phyloP scores from a whole-genome alignment of 495 filamentous ascomycete genomes.

The Aspergillus taichungensis region DNA sequence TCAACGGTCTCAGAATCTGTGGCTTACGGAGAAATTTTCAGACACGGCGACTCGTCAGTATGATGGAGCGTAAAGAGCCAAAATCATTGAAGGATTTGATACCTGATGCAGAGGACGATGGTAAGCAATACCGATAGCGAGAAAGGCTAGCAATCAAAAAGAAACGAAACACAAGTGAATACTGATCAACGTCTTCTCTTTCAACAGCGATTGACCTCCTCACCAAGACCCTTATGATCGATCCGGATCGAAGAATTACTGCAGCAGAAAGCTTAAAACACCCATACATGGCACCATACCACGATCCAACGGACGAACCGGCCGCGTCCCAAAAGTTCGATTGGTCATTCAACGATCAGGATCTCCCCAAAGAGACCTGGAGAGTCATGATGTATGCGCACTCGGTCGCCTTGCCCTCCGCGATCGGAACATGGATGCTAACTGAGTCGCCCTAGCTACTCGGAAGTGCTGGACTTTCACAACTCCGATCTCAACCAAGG shows the following conservation, averaged over 20 bases:
- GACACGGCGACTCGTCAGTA: constrained; percentile 94
- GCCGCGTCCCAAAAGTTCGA: constrained; percentile 94
- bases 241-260: constrained; percentile 82
- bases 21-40: constrained; percentile 21
- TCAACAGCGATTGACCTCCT: constrained; percentile 78
- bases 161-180: background rate
- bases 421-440: constrained; percentile 1
- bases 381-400: constrained; percentile 93
- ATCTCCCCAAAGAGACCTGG: constrained; percentile 94
- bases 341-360: constrained; percentile 98
- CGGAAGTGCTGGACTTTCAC: constrained; percentile 97
- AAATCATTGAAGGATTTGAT: constrained; percentile 83
- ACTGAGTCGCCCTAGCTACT: constrained; percentile 62
- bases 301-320: constrained; percentile 94
- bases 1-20: background rate
- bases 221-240: constrained; percentile 95
- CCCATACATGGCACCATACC: constrained; percentile 89
- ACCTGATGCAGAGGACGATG: constrained; percentile 78
- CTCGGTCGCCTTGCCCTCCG: background rate
- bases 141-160: background rate
- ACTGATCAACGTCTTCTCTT: background rate
- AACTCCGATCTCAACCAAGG: constrained; percentile 49
- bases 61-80: constrained; percentile 80
- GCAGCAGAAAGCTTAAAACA: constrained; percentile 78
- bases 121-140: constrained; percentile 37